Evolutionary conservation across 2,329 filamentous ascomycete species (phyloP), one percentile per base, ranked within the genome.

Genomic region (Scleromitrula shiraiana): DNA sequence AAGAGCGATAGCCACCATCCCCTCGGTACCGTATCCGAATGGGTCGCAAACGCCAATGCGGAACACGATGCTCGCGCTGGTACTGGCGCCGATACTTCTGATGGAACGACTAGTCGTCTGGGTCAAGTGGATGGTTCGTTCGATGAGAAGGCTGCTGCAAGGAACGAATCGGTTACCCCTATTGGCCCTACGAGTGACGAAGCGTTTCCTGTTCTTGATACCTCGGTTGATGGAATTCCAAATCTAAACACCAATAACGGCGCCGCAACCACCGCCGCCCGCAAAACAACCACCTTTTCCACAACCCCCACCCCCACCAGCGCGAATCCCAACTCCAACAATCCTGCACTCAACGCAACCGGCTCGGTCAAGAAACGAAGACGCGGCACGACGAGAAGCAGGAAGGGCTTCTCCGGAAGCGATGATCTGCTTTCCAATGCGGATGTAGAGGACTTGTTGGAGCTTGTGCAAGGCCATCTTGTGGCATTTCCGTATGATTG

Each of bases 401-500:
- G 78, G 26, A 76, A 79, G 35, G 78, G 78, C 1, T 79, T 83
- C 56, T 71, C 76, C 46, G 74, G 76, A 12, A 70, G 75, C 1
- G 90, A 95, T 53, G 88, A 95, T 43, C 71, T 96, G 56, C 74
- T 96, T 45, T 75, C 77, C 23, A 79, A 78, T 46, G 75, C 77
- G 5, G 87, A 94, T 56, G 87, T 89, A 1, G 90, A 95, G 64
- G 84, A 87, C 58, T 68, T 97, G 56, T 71, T 96, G 56, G 78
- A 80, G 54, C 70, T 93, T 70, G 77, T 93, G 22, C 91, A 97
- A 66, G 93, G 93, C 1, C 82, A 90, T 64, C 67, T 98, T 44
- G 90, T 98, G 22, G 72, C 88, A 54, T 98, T 94, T 73, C 93
- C 93, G 5, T 95, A 97, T 67, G 88, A 98, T 61, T 98, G 94